Evolutionary conservation across 768 basidiomycete genomes (phyloP), one percentile per base, ranked within the genome.

Genomic region (Hortiboletus campestris): DNA sequence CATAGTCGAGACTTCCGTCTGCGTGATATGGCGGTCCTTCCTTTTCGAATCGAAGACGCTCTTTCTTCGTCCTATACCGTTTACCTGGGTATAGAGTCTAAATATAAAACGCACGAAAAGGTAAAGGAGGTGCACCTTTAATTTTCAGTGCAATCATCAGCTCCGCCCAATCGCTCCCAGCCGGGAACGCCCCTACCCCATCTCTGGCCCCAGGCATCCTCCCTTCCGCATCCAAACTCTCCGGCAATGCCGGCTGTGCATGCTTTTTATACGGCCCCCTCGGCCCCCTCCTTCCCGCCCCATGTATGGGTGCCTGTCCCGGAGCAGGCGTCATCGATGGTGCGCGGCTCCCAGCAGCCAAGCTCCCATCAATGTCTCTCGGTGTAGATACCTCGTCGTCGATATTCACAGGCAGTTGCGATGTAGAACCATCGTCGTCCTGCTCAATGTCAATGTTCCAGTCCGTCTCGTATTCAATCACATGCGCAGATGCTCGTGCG

Each of bases 391-490:
- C 57, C 31, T 65, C 61, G 32, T 83, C 75, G 1, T 78, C 75
- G 39, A 76, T 67, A 10, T 69, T 72, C 56, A 74, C 36, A 56
- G 42, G 62, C 3, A 28, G 53, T 17, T 66, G 66, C 9, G 63
- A 57, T 1, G 70, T 41, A 8, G 52, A 62, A 3, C 60, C 66
- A 3, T 72, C 75, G 11, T 76, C 86, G 39, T 88, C 88, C 35
- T 80, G 81, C 63, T 89, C 89, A 10, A 88, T 75, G 49, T 92
- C 89, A 54, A 91, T 86, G 61, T 88, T 90, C 89, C 89, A 91
- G 66, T 90, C 86, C 1, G 86, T 84, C 72, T 91, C 89, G 66
- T 86, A 87, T 53, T 91, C 88, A 54, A 91, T 89, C 40, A 91
- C 89, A 16, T 84, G 87, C 0, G 82, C 74, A 2, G 88, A 77